Conservation (phyloP, 768 basidiomycete species). For the Leccinellum luteum region DNA sequence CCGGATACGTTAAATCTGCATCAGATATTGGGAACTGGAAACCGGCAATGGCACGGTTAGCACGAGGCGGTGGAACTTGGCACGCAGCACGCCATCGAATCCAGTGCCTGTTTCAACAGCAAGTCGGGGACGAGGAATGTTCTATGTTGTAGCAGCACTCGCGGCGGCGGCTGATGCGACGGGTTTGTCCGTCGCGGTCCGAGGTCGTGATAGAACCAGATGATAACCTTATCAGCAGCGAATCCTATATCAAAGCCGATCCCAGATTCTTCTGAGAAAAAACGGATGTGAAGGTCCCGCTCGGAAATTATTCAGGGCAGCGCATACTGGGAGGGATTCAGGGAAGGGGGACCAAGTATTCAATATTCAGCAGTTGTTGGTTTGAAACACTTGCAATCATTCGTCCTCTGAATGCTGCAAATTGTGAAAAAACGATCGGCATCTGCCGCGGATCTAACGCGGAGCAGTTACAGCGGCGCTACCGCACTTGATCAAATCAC, state of each 20-base stretch:
- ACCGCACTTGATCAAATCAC: not conserved
- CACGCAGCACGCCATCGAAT: not conserved
- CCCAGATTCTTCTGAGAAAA: not conserved
- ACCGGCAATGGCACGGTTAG: not conserved
- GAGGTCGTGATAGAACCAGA: not conserved
- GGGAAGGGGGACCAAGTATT: not conserved
- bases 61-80: not conserved
- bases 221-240: not conserved
- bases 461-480: not conserved
- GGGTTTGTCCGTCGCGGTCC: not conserved
- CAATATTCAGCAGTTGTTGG: not conserved
- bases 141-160: not conserved
- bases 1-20: not conserved
- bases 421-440: not conserved
- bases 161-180: not conserved
- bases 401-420: not conserved
- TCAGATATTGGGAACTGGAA: not conserved
- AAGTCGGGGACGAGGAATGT: not conserved
- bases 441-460: not conserved
- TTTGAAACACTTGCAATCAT: not conserved
- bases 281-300: not conserved
- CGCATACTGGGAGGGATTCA: not conserved
- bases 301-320: not conserved
- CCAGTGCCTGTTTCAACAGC: not conserved
- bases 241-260: not conserved